Percentiles rank a stretch among this genome's conserved stretches.
Evolutionary conservation across 768 basidiomycete genomes (phyloP).

Genomic region (Mrakia frigida): DNA sequence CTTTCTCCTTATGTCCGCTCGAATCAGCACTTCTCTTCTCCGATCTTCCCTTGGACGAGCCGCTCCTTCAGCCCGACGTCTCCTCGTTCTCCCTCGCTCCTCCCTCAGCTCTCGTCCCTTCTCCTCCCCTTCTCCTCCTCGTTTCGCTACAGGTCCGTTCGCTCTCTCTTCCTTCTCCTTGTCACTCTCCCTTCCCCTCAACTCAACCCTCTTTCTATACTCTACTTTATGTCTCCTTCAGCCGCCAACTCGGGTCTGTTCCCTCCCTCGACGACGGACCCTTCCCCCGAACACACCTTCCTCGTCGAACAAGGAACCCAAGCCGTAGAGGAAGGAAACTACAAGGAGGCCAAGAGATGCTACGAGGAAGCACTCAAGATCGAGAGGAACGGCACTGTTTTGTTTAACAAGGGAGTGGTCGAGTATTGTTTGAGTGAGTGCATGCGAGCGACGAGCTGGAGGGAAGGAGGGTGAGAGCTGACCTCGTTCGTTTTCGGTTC

Average conservation of each 20-base stretch:
- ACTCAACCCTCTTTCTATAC: not conserved
- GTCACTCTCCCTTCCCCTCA: not conserved
- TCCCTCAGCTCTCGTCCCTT: not conserved
- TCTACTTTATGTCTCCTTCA: not conserved
- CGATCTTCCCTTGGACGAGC: not conserved
- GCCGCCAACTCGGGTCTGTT: constrained; percentile 2
- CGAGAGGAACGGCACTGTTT: constrained; percentile 13
- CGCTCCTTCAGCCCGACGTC: not conserved
- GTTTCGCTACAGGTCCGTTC: not conserved
- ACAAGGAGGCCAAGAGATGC: constrained; percentile 16
- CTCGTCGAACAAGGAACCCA: constrained; percentile 16
- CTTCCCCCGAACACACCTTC: not conserved
- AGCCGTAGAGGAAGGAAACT: constrained; percentile 24
- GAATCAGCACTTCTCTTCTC: not conserved
- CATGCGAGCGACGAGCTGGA: too few relatives aligned
- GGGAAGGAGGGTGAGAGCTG: not conserved
- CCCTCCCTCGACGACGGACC: not conserved
- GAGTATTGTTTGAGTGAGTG: constrained; percentile 30
- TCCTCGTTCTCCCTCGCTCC: not conserved
- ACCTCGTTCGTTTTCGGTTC: not conserved
- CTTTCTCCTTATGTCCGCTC: not conserved
- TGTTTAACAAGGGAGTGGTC: constrained; percentile 30
- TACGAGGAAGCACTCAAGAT: constrained; percentile 26
- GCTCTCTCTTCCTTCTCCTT: too few relatives aligned
- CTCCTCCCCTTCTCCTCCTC: not conserved